Evolutionary conservation across 192 early-diverging fungal genomes (phyloP).

Genomic region (Funneliformis geosporum): DNA sequence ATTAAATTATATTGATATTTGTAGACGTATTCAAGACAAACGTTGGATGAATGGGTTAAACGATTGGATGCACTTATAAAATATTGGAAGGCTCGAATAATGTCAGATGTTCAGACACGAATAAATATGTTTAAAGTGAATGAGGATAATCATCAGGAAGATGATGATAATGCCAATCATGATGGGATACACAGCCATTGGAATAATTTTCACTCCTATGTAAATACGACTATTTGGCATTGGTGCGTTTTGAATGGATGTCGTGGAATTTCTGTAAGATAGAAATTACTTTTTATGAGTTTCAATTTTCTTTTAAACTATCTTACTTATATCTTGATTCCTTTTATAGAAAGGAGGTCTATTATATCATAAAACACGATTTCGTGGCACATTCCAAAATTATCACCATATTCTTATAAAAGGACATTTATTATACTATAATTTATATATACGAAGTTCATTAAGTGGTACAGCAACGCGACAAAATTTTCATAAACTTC

Average conservation of each 20-base stretch:
- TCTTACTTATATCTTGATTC: not conserved
- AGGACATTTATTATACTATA: conserved; percentile 37
- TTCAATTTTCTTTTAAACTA: not conserved
- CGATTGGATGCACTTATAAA: conserved; percentile 16
- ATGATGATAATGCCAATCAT: conserved; percentile 33
- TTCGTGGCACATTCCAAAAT: conserved; percentile 37
- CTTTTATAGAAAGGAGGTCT: conserved; percentile 35
- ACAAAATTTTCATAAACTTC: conserved; percentile 29
- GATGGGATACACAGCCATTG: conserved; percentile 35
- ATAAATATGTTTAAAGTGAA: conserved; percentile 20
- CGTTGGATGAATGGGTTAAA: conserved; percentile 5
- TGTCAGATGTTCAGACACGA: conserved; percentile 33
- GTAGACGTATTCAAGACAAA: conserved; percentile 9
- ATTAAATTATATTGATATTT: not conserved
- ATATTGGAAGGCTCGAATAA: conserved; percentile 39
- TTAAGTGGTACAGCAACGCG: conserved; percentile 27
- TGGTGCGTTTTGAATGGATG: conserved; percentile 48
- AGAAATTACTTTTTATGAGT: not conserved
- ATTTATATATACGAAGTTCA: conserved; percentile 34
- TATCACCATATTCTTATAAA: conserved; percentile 40
- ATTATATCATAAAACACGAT: conserved; percentile 40
- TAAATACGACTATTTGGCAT: conserved; percentile 39
- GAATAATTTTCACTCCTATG: conserved; percentile 36
- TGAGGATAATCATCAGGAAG: conserved; percentile 30
- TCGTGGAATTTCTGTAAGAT: conserved; percentile 36